Conservation (phyloP, 2,329 filamentous ascomycete species). For the Fusarium haematococcum region DNA sequence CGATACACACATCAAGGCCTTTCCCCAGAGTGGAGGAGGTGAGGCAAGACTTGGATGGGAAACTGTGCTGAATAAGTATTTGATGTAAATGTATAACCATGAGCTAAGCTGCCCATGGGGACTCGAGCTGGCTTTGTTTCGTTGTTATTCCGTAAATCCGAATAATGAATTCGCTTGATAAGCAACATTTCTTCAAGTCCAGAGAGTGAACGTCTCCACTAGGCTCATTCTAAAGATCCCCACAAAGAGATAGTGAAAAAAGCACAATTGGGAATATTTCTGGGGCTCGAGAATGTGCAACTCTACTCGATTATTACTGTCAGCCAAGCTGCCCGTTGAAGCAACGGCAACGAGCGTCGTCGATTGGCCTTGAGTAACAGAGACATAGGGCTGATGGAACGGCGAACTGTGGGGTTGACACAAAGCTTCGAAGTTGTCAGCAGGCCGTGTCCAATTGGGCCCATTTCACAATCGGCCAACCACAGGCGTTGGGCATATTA, state of each 20-base stretch:
- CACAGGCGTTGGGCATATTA: neutral
- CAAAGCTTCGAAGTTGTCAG: neutral
- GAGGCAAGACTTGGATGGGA: neutral
- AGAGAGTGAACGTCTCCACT: neutral
- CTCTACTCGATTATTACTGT: neutral
- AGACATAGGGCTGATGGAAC: neutral
- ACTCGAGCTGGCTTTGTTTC: neutral
- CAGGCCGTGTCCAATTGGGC: neutral
- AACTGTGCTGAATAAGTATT: neutral
- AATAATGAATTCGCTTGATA: neutral
- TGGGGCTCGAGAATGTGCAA: too few species aligned
- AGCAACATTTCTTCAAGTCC: neutral
- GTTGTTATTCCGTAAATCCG: neutral
- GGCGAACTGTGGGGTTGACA: neutral
- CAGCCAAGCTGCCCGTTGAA: neutral
- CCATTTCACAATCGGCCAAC: neutral
- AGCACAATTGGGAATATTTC: too few species aligned
- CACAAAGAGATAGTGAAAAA: neutral
- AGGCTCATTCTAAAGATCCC: neutral
- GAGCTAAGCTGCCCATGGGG: neutral
- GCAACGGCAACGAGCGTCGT: neutral
- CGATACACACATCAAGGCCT: neutral
- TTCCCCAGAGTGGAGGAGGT: neutral
- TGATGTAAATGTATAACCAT: neutral
- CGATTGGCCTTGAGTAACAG: neutral